Evolutionary conservation across 129 eudicot genomes (phyloP).

Genomic region (Pseudognaphalium luteoalbum): DNA sequence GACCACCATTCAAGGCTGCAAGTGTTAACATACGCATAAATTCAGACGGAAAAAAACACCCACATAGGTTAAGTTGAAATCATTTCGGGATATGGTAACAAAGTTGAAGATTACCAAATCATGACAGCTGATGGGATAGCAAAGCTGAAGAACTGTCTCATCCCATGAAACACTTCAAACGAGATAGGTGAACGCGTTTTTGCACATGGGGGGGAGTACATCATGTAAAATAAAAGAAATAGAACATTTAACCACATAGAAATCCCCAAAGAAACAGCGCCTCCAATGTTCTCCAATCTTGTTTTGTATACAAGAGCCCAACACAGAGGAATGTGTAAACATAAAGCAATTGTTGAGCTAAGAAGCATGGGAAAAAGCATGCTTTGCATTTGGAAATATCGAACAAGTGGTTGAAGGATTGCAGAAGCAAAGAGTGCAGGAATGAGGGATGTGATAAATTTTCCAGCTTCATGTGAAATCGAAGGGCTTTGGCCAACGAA

Average conservation of each 20-base stretch:
- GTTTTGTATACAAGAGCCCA: conserved; percentile 57
- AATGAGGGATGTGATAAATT: conserved; percentile 45
- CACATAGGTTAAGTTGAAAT: too few relatives aligned
- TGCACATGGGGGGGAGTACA: conserved; percentile 41
- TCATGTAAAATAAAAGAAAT: conserved; percentile 44
- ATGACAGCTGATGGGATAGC: conserved; percentile 13
- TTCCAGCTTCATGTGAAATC: conserved; percentile 63
- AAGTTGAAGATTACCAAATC: neutral
- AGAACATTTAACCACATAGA: conserved; percentile 53
- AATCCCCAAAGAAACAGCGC: conserved; percentile 48
- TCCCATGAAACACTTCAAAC: conserved; percentile 5
- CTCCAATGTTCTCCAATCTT: conserved; percentile 47
- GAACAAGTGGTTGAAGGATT: conserved; percentile 56
- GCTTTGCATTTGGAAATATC: conserved; percentile 64
- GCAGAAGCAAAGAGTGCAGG: conserved; percentile 63
- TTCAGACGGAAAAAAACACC: too few relatives aligned
- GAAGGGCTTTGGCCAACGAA: conserved; percentile 61
- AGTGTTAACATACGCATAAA: neutral
- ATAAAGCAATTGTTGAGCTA: conserved; percentile 34
- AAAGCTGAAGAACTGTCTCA: conserved; percentile 12
- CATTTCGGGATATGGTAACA: too few relatives aligned
- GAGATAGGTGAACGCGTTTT: conserved; percentile 51
- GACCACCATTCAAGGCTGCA: conserved; percentile 14
- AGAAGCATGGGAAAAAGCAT: conserved; percentile 54
- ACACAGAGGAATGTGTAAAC: conserved; percentile 50